These are phyloP conservation scores for Xylaria sp. DNA, from an alignment of 2,329 filamentous ascomycete genomes.

Conservation along the genomic window DNA sequence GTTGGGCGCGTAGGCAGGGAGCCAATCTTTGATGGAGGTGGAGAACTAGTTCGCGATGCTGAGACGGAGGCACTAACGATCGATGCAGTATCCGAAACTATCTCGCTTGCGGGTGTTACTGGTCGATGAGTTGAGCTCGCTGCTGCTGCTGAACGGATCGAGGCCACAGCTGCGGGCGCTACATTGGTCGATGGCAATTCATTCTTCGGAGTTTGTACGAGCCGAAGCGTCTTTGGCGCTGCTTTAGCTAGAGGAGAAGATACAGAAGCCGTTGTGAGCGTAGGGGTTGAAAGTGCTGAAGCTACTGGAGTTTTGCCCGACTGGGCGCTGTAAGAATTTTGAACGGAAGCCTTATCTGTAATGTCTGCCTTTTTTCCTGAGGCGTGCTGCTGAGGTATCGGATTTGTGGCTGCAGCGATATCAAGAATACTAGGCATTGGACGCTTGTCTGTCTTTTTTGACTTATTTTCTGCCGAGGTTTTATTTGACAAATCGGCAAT, in stretches of 20 bases:
- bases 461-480: conserved; percentile 40
- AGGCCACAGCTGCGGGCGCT: conserved; percentile 45
- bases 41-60: conserved; percentile 75
- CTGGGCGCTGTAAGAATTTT: conserved; percentile 45
- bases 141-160: conserved; percentile 47
- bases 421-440: conserved; percentile 58
- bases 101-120: conserved; percentile 78
- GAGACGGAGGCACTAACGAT: conserved; percentile 77
- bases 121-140: conserved; percentile 61
- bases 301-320: conserved; percentile 50
- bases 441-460: conserved; percentile 46
- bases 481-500: conserved; percentile 42
- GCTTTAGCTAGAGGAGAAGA: conserved; percentile 63
- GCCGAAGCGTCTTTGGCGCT: conserved; percentile 73
- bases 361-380: conserved; percentile 46
- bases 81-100: conserved; percentile 80
- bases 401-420: conserved; percentile 58
- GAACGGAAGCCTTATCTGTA: conserved; percentile 36
- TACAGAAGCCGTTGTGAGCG: conserved; percentile 57
- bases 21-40: conserved; percentile 73
- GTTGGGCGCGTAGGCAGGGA: conserved; percentile 74
- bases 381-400: conserved; percentile 16
- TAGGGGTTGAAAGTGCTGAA: conserved; percentile 62
- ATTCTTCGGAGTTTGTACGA: conserved; percentile 72
- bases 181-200: conserved; percentile 60